Evolutionary conservation across 2,329 filamentous ascomycete species (phyloP), one percentile per base, ranked within the genome.

Genomic region (Pestalotiopsis sp.): DNA sequence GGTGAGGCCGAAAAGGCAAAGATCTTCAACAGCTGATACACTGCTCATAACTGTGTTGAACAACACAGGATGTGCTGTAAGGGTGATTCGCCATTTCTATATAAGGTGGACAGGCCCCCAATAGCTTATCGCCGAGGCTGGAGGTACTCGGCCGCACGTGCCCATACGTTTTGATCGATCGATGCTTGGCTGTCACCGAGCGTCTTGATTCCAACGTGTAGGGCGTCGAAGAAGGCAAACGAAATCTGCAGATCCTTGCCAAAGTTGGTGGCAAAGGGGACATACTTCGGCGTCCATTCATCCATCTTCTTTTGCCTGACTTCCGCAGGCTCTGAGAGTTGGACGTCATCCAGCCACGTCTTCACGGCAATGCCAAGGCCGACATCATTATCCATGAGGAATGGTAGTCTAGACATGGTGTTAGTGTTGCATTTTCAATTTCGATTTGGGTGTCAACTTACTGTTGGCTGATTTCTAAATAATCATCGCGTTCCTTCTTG

Each of bases 301-400:
- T 79, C 71, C 69, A 86, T 83, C 68, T 85, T 85, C 4, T 75
- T 72, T 25, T 80, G 78, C 62, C 84, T 83, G 66, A 80, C 76
- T 66, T 87, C 84, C 3, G 80, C 80, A 11, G 87, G 84, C 70
- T 92, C 87, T 9, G 83, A 81, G 23, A 86, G 85, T 65, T 89
- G 86, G 63, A 94, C 83, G 69, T 94, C 92, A 73, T 94, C 92
- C 25, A 94, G 86, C 76, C 93, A 93, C 9, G 92, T 93, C 80
- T 94, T 93, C 56, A 94, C 89, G 1, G 93, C 92, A 70, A 96
- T 93, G 36, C 91, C 92, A 41, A 96, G 86, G 13, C 90, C 91
- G 62, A 93, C 91, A 75, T 95, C 92, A 12, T 91, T 90, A 71
- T 93, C 90, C 20, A 86, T 83, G 23, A 89, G 81, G 77, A 94